Conservation (phyloP, 768 basidiomycete species). For the Rubroboletus pulcherrimus region DNA sequence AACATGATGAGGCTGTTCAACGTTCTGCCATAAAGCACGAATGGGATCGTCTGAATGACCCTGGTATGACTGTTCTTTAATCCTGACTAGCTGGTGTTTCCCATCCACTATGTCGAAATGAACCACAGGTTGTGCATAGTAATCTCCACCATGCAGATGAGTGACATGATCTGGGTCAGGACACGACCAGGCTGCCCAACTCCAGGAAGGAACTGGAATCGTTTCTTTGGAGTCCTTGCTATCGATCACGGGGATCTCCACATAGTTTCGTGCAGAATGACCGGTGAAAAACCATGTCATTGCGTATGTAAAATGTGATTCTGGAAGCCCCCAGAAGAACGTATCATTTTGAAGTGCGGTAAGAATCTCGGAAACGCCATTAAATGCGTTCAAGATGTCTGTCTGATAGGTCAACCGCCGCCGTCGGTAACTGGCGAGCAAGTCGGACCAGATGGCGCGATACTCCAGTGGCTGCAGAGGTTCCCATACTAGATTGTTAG, state of each 20-base stretch:
- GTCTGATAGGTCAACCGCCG: conserved; percentile 12
- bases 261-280: not conserved
- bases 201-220: conserved; percentile 17
- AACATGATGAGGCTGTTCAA: not conserved
- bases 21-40: not conserved
- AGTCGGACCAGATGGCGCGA: not conserved
- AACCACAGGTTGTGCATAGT: not conserved
- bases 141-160: not conserved
- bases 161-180: not conserved
- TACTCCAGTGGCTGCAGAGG: not conserved
- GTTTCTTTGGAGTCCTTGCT: conserved; percentile 1
- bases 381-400: conserved; percentile 15
- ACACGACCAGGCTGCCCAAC: conserved; percentile 11
- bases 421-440: conserved; percentile 7
- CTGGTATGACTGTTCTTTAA: not conserved
- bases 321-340: conserved; percentile 17
- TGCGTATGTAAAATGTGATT: conserved; percentile 11
- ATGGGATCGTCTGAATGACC: not conserved
- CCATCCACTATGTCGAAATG: conserved; percentile 8
- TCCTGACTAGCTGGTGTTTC: not conserved
- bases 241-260: conserved; percentile 1
- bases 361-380: conserved; percentile 13
- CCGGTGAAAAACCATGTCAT: conserved; percentile 7
- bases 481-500: not conserved
- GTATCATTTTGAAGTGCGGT: conserved; percentile 7